Evolutionary conservation across 441 rosid genomes (phyloP).

Genomic region (Populus hybrid): DNA sequence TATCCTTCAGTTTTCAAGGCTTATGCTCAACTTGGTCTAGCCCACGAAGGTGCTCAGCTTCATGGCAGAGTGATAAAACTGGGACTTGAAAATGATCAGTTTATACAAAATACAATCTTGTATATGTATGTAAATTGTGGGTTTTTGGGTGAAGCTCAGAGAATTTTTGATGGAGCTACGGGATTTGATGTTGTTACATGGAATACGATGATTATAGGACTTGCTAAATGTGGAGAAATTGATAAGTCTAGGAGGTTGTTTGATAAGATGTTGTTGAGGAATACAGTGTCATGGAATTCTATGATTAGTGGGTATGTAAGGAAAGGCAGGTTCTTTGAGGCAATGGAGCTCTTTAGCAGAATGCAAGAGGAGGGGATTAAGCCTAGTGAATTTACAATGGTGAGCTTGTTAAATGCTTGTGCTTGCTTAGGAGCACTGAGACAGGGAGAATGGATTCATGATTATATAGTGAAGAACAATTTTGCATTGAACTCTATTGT

Average conservation of each 20-base stretch:
- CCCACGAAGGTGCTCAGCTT: conserved; percentile 54
- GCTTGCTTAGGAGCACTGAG: conserved; percentile 56
- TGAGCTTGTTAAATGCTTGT: conserved; percentile 73
- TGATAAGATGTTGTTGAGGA: conserved; percentile 46
- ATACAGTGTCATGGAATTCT: conserved; percentile 60
- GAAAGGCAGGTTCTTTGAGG: conserved; percentile 53
- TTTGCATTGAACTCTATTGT: conserved; percentile 55
- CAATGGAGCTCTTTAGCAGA: conserved; percentile 52
- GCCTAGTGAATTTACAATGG: conserved; percentile 72
- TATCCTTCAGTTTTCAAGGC: conserved; percentile 87
- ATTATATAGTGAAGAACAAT: conserved; percentile 39
- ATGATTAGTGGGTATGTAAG: conserved; percentile 74
- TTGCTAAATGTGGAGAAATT: conserved; percentile 49
- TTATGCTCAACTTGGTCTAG: conserved; percentile 48
- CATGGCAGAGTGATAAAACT: conserved; percentile 67
- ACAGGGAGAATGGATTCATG: conserved; percentile 80
- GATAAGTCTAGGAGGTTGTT: conserved; percentile 53
- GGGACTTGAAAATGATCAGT: conserved; percentile 59
- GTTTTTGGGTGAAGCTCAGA: conserved; percentile 48
- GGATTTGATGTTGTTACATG: conserved; percentile 60
- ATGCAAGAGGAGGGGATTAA: conserved; percentile 46
- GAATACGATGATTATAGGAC: conserved; percentile 70
- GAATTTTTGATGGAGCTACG: conserved; percentile 28
- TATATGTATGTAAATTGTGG: conserved; percentile 66
- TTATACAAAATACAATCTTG: conserved; percentile 50